Conservation (phyloP, 2,329 filamentous ascomycete species). For the Pseudopithomyces maydicus region DNA sequence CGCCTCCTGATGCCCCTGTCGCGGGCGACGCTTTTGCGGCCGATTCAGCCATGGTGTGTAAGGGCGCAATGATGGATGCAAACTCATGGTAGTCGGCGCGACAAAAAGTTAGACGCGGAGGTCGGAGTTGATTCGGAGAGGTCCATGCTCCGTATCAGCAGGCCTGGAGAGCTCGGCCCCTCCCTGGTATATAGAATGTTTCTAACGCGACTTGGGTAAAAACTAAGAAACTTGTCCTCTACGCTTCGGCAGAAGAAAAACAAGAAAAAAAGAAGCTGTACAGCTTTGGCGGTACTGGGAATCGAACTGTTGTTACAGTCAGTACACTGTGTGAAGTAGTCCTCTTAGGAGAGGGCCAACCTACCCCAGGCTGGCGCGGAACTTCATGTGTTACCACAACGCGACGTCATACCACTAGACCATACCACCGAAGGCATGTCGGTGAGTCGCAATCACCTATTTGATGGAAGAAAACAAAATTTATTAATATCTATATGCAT, state of each 20-base stretch:
- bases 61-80: conserved; percentile 8
- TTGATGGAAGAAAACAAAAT: neutral
- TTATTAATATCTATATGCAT: neutral
- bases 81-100: neutral
- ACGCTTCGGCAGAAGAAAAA: neutral
- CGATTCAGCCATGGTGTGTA: conserved; percentile 38
- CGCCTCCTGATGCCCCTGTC: conserved; percentile 24
- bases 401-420: conserved; percentile 27
- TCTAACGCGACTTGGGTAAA: too few species aligned
- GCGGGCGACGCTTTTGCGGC: conserved; percentile 34
- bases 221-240: neutral
- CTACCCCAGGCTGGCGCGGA: conserved; percentile 21
- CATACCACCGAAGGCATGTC: conserved; percentile 16
- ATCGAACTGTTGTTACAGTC: conserved; percentile 17
- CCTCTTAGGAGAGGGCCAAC: conserved; percentile 13
- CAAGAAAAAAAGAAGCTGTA: conserved; percentile 6
- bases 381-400: conserved; percentile 17
- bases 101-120: conserved; percentile 29
- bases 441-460: conserved; percentile 7
- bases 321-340: conserved; percentile 3
- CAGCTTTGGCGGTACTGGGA: conserved; percentile 21
- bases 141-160: neutral
- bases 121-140: conserved; percentile 1
- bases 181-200: too few species aligned
- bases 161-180: too few species aligned